Evolutionary conservation across 1,284 basidiomycete species (phyloP).

Genomic region (Takashimella koratensis): DNA sequence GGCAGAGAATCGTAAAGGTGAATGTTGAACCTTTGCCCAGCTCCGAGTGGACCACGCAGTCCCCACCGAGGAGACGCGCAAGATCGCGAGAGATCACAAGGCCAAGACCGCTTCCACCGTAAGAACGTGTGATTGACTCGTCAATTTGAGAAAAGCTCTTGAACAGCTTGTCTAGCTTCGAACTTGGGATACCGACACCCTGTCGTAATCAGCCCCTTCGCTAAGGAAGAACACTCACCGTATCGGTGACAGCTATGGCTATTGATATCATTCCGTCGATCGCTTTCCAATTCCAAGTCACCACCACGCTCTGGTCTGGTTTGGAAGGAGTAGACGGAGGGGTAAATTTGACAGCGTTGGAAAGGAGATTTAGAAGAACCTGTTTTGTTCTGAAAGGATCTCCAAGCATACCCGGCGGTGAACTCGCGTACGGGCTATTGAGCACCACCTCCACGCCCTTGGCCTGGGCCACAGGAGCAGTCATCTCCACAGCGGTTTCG

Average conservation of each 20-base stretch:
- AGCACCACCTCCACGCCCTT: conserved; percentile 43
- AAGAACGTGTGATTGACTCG: conserved; percentile 40
- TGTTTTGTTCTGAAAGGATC: conserved; percentile 46
- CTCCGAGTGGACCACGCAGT: conserved; percentile 39
- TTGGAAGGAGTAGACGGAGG: conserved; percentile 7
- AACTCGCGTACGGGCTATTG: conserved; percentile 28
- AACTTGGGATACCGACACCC: conserved; percentile 36
- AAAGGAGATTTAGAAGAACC: conserved; percentile 36
- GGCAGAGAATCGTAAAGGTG: conserved; percentile 37
- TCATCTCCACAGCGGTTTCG: conserved; percentile 40
- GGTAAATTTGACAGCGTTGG: conserved; percentile 46
- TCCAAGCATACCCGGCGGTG: conserved; percentile 36
- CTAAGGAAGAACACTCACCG: no score
- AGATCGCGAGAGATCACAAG: conserved; percentile 44
- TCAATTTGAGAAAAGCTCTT: conserved; percentile 46
- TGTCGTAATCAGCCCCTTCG: not conserved
- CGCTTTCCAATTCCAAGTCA: conserved; percentile 25
- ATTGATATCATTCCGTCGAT: conserved; percentile 16
- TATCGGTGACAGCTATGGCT: conserved; percentile 35
- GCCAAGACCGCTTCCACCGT: conserved; percentile 43
- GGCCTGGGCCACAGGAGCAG: conserved; percentile 37
- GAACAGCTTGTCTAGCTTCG: conserved; percentile 44
- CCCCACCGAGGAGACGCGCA: conserved; percentile 41
- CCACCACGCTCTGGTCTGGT: conserved; percentile 28
- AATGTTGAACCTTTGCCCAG: conserved; percentile 45